These are phyloP conservation scores for Aspergillus floridensis DNA, from an alignment of 2,329 filamentous ascomycete genomes.

Conservation along the genomic window DNA sequence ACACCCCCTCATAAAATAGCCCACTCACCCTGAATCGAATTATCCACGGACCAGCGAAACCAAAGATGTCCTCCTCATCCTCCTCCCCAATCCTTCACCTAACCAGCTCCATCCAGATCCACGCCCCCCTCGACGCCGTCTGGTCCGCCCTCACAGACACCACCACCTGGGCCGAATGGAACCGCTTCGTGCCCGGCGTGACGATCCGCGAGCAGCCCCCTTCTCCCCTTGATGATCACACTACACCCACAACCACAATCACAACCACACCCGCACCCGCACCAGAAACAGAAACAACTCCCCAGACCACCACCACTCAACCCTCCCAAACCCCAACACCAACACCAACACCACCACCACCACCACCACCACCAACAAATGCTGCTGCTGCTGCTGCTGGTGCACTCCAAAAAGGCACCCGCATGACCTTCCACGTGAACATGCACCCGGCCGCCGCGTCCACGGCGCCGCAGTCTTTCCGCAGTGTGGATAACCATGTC, in stretches of 20 bases:
- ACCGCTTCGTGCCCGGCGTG: conserved; percentile 46
- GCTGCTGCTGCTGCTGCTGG: too few relatives aligned
- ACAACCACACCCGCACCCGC: too few relatives aligned
- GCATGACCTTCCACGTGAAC: conserved; percentile 45
- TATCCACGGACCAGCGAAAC: conserved; percentile 11
- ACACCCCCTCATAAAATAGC: too few relatives aligned
- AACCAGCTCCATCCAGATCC: conserved; percentile 38
- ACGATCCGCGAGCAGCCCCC: conserved; percentile 43
- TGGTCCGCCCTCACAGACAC: conserved; percentile 47
- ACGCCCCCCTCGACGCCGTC: conserved; percentile 42
- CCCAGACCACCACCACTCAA: not conserved
- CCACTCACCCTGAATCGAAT: too few relatives aligned
- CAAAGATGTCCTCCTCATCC: conserved; percentile 30
- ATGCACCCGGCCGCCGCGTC: conserved; percentile 35
- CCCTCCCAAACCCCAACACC: conserved; percentile 16
- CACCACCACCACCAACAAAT: too few relatives aligned
- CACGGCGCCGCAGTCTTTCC: conserved; percentile 9
- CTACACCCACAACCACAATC: too few relatives aligned
- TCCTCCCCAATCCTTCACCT: conserved; percentile 30
- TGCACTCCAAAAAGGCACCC: conserved; percentile 40
- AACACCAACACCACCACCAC: too few relatives aligned
- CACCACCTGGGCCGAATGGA: conserved; percentile 49
- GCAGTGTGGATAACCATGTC: conserved; percentile 25
- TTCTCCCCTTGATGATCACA: not conserved
- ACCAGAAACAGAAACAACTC: not conserved